Evolutionary conservation across 306 rosid species (phyloP).

Genomic region (Cucurbita maxima): DNA sequence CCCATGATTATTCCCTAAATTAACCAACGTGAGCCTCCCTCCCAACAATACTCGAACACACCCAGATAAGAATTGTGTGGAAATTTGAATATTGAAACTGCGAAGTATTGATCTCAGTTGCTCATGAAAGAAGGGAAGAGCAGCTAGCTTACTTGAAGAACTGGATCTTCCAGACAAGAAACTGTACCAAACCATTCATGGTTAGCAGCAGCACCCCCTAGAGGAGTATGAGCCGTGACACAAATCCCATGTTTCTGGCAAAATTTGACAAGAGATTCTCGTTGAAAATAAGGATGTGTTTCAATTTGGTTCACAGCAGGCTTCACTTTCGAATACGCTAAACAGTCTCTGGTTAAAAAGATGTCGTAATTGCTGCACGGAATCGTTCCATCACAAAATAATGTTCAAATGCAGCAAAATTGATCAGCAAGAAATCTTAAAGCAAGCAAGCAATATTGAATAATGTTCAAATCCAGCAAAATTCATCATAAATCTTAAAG

Average conservation of each 20-base stretch:
- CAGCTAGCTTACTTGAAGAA: slow-evolving; percentile 42
- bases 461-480: background rate
- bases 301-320: slow-evolving; percentile 96
- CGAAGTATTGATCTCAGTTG: background rate
- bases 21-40: too few relatives aligned
- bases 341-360: slow-evolving; percentile 82
- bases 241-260: slow-evolving; percentile 69
- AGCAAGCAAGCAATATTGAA: background rate
- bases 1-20: too few relatives aligned
- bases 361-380: slow-evolving; percentile 80
- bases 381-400: slow-evolving; percentile 21
- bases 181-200: slow-evolving; percentile 64
- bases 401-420: background rate
- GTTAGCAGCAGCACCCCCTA: slow-evolving; percentile 82
- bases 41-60: too few relatives aligned
- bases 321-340: slow-evolving; percentile 79
- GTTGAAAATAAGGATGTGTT: slow-evolving; percentile 89
- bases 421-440: background rate
- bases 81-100: background rate
- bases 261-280: slow-evolving; percentile 72
- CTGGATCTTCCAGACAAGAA: slow-evolving; percentile 64
- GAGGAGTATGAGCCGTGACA: slow-evolving; percentile 91
- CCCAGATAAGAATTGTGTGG: background rate
- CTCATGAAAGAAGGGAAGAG: background rate
- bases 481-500: background rate